phyloP scores from a whole-genome alignment of 352 stramenopile species.

The Phytopythium ostracodes region DNA sequence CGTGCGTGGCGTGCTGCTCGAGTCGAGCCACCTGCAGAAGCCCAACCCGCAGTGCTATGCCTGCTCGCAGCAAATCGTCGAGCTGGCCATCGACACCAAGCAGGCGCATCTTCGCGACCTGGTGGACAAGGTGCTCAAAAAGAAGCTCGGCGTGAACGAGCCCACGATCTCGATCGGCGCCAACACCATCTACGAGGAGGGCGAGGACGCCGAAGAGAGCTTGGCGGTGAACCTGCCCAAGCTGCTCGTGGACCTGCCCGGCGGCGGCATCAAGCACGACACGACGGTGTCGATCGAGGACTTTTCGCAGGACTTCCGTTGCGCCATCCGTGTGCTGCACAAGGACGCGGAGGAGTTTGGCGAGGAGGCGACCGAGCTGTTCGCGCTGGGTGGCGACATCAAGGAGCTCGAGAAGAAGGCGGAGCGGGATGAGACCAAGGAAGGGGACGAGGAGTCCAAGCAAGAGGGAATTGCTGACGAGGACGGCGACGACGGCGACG shows the following conservation, averaged over 20 bases:
- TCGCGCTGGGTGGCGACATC: slow-evolving; percentile 68
- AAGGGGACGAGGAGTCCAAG: too few relatives aligned
- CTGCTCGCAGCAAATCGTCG: slow-evolving; percentile 91
- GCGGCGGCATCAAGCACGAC: slow-evolving; percentile 91
- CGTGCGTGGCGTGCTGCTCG: slow-evolving; percentile 89
- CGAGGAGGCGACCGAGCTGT: slow-evolving; percentile 68
- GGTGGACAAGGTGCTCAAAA: slow-evolving; percentile 83
- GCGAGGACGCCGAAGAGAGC: slow-evolving; percentile 87
- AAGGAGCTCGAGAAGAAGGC: slow-evolving; percentile 38
- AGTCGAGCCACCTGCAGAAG: slow-evolving; percentile 83
- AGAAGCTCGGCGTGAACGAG: slow-evolving; percentile 87
- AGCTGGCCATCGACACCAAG: slow-evolving; percentile 89
- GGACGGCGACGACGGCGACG: slow-evolving; percentile 27
- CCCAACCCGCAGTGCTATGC: slow-evolving; percentile 96
- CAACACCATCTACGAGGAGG: slow-evolving; percentile 95
- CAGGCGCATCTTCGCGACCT: slow-evolving; percentile 75
- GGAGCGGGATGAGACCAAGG: slow-evolving; percentile 19
- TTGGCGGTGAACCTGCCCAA: slow-evolving; percentile 88
- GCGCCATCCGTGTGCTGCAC: slow-evolving; percentile 79
- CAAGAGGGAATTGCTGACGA: neutral
- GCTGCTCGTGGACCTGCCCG: slow-evolving; percentile 82
- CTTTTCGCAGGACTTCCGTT: slow-evolving; percentile 93
- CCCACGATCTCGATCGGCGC: slow-evolving; percentile 82
- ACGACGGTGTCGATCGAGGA: slow-evolving; percentile 93
- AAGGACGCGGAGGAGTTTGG: slow-evolving; percentile 55